phyloP scores from a whole-genome alignment of 306 rosid genomes.

The Styphnolobium japonicum region DNA sequence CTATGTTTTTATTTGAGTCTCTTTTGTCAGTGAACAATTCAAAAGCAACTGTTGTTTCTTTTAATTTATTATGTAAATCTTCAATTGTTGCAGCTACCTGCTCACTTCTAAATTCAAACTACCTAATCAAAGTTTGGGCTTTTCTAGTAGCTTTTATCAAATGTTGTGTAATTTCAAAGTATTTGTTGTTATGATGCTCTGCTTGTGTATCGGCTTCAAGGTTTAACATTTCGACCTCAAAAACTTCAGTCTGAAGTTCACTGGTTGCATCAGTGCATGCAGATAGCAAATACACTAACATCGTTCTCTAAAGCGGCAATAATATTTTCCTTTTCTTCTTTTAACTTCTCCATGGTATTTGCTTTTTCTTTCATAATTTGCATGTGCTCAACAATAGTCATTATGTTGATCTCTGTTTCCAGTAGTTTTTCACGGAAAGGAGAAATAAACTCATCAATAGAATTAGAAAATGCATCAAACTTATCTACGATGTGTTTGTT shows the following conservation, averaged over 20 bases:
- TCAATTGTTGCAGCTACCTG: slow-evolving; percentile 50
- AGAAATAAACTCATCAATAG: slow-evolving; percentile 56
- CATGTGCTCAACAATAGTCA: slow-evolving; percentile 35
- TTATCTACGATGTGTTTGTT: slow-evolving; percentile 49
- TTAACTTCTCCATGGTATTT: slow-evolving; percentile 43
- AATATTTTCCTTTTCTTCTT: slow-evolving; percentile 60
- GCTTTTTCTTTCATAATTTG: slow-evolving; percentile 55
- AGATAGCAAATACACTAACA: slow-evolving; percentile 50
- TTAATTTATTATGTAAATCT: slow-evolving; percentile 62
- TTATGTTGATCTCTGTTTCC: slow-evolving; percentile 50
- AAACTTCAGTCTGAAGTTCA: slow-evolving; percentile 67
- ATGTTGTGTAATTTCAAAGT: slow-evolving; percentile 34
- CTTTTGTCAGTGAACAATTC: slow-evolving; percentile 60
- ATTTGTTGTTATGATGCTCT: slow-evolving; percentile 39
- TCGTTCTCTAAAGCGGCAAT: slow-evolving; percentile 52
- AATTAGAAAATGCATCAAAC: slow-evolving; percentile 57
- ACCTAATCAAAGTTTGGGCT: slow-evolving; percentile 47
- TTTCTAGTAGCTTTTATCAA: slow-evolving; percentile 60
- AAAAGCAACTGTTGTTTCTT: slow-evolving; percentile 42
- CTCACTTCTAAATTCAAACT: slow-evolving; percentile 48
- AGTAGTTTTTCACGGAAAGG: slow-evolving; percentile 56
- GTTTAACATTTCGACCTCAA: slow-evolving; percentile 52
- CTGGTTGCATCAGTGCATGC: slow-evolving; percentile 58
- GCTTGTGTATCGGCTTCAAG: slow-evolving; percentile 34
- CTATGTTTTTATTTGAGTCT: slow-evolving; percentile 55